Percentiles rank a stretch among this genome's conserved stretches.
Conservation (phyloP, 495 filamentous ascomycete genomes). For the Astrothelium macrocarpum region DNA sequence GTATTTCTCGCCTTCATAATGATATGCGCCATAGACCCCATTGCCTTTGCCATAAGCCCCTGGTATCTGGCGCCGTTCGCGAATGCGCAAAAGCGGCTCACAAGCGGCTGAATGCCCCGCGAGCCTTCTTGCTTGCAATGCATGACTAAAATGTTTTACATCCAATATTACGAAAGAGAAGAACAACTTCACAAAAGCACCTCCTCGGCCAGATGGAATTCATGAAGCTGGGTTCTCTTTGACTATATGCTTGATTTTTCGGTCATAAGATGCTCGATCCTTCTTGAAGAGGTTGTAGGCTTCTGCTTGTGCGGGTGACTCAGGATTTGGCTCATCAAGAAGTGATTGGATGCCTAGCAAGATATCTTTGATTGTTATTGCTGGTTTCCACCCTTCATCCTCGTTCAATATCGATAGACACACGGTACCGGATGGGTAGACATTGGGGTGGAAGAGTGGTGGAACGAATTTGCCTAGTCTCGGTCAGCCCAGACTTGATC, state of each 20-base stretch:
- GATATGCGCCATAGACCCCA: not conserved
- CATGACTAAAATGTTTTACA: not conserved
- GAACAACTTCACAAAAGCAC: not conserved
- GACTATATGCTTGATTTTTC: conserved; percentile 75
- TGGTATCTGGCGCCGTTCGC: not conserved
- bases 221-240: conserved; percentile 66
- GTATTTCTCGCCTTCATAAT: not conserved
- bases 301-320: conserved; percentile 92
- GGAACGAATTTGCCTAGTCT: conserved; percentile 85
- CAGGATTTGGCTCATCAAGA: conserved; percentile 91
- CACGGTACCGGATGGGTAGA: conserved; percentile 96
- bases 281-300: conserved; percentile 96
- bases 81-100: not conserved
- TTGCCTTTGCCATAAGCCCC: not conserved
- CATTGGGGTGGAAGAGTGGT: conserved; percentile 96
- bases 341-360: conserved; percentile 92
- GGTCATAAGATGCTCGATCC: conserved; percentile 78
- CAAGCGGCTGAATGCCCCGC: not conserved
- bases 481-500: not conserved
- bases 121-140: too few relatives aligned
- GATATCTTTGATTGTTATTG: conserved; percentile 96
- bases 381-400: conserved; percentile 96
- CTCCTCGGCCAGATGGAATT: not conserved
- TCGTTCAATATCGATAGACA: conserved; percentile 97
- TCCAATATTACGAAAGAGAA: not conserved